phyloP scores from a whole-genome alignment of 768 basidiomycete species.

The Psilocybe tampanensis region DNA sequence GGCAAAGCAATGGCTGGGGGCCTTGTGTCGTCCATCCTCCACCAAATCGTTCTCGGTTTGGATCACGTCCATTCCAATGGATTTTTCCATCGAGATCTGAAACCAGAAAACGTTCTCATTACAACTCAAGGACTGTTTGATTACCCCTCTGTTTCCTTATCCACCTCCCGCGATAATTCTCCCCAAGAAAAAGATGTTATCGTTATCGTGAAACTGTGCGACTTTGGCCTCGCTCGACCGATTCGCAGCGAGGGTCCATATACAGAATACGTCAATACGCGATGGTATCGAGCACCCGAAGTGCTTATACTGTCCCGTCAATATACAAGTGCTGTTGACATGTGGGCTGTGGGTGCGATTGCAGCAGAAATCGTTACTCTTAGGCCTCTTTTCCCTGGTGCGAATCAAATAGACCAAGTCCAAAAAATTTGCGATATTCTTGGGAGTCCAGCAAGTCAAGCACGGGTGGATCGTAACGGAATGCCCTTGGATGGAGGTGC shows the following conservation, averaged over 20 bases:
- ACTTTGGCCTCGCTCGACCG: slow-evolving; percentile 90
- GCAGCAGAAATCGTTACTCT: slow-evolving; percentile 92
- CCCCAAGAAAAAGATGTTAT: slow-evolving; percentile 81
- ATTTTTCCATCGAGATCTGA: slow-evolving; percentile 97
- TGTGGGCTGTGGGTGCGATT: slow-evolving; percentile 97
- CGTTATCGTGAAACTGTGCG: slow-evolving; percentile 91
- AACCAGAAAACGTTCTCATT: slow-evolving; percentile 95
- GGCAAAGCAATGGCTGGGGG: slow-evolving; percentile 89
- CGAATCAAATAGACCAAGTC: slow-evolving; percentile 85
- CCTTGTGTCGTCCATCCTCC: slow-evolving; percentile 88
- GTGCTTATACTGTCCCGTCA: slow-evolving; percentile 82
- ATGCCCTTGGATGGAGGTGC: slow-evolving; percentile 75
- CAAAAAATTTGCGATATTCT: slow-evolving; percentile 80
- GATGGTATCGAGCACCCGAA: slow-evolving; percentile 97
- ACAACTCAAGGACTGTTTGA: slow-evolving; percentile 92
- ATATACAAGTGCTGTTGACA: slow-evolving; percentile 92
- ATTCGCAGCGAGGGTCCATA: slow-evolving; percentile 81
- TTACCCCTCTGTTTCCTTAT: slow-evolving; percentile 68
- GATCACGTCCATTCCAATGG: slow-evolving; percentile 86
- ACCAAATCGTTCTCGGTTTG: slow-evolving; percentile 83
- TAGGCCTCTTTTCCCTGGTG: slow-evolving; percentile 91
- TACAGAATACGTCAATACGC: slow-evolving; percentile 94
- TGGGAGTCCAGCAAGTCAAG: slow-evolving; percentile 80
- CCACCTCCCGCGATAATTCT: slow-evolving; percentile 41
- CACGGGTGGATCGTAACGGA: slow-evolving; percentile 69